phyloP scores from a whole-genome alignment of 306 rosid species.

The Lablab purpureus region DNA sequence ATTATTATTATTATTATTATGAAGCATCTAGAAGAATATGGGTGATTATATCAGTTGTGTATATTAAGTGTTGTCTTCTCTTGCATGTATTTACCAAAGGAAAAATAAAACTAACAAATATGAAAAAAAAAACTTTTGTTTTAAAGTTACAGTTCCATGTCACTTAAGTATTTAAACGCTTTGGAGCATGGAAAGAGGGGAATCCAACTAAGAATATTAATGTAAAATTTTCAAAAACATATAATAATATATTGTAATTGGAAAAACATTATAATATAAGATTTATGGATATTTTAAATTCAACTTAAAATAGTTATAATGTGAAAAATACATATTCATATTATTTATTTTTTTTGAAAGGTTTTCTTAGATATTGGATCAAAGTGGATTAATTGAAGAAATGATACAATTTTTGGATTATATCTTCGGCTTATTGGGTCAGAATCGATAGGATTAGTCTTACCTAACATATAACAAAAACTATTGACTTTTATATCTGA shows the following conservation, averaged over 20 bases:
- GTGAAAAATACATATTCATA: neutral
- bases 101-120: neutral
- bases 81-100: neutral
- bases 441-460: constrained; percentile 43
- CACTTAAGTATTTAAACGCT: neutral
- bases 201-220: too few species aligned
- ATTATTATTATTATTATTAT: too few species aligned
- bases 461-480: constrained; percentile 56
- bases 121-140: too few species aligned
- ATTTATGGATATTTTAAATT: neutral
- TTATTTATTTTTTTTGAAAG: constrained; percentile 7
- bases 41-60: neutral
- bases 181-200: neutral
- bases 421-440: constrained; percentile 2
- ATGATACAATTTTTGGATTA: neutral
- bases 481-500: constrained; percentile 50
- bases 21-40: too few species aligned
- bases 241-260: neutral
- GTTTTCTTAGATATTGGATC: constrained; percentile 3
- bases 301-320: neutral
- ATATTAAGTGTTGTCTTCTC: neutral
- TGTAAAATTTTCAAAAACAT: neutral
- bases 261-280: neutral
- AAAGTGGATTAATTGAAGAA: constrained; percentile 10
- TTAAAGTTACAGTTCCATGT: neutral